Evolutionary conservation across 192 early-diverging fungal species (phyloP), one percentile per base, ranked within the genome.

Genomic region (Backusella westeae): DNA sequence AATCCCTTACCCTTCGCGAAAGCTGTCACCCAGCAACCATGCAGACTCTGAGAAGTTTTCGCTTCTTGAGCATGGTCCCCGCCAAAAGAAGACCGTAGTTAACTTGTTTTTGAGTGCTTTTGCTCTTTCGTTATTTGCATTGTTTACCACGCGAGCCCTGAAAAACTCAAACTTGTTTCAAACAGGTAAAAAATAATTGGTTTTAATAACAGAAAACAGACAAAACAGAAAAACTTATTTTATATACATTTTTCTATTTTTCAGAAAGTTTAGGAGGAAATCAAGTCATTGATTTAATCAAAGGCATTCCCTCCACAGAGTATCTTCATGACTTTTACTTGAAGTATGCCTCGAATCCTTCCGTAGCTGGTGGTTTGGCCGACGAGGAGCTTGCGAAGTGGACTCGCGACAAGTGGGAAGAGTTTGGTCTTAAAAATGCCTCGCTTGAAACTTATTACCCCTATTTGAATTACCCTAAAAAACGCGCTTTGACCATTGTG

Each of bases 401-500:
- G 74, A 93, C 91, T 2, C 79, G 79, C 1, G 84, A 86, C 44
- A 78, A 86, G 44, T 89, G 87, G 69, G 34, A 66, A 34, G 77
- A 75, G 26, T 90, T 85, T 67, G 90, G 90, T 10, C 68, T 93
- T 34, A 12, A 53, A 1, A 88, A 88, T 9, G 71, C 85, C 12
- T 75, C 86, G 70, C 85, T 91, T 39, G 86, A 84, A 17, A 84
- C 87, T 56, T 93, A 93, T 69, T 85, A 84, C n/a, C 88, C 90
- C 15, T 84, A 83, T 73, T 73, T 93, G 21, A 90, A 87, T 77
- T 85, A 85, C 36, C 91, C 91, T 41, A 73, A 80, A 15, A 71
- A 79, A 15, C 88, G 88, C 66, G 75, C 79, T 17, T 82, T 93
- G 34, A 81, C 85, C 14, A 75, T 93, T 34, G 78, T 90, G 26